These are phyloP conservation scores for Bjerkandera adusta DNA, from an alignment of 1,284 basidiomycete species.

Conservation along the genomic window DNA sequence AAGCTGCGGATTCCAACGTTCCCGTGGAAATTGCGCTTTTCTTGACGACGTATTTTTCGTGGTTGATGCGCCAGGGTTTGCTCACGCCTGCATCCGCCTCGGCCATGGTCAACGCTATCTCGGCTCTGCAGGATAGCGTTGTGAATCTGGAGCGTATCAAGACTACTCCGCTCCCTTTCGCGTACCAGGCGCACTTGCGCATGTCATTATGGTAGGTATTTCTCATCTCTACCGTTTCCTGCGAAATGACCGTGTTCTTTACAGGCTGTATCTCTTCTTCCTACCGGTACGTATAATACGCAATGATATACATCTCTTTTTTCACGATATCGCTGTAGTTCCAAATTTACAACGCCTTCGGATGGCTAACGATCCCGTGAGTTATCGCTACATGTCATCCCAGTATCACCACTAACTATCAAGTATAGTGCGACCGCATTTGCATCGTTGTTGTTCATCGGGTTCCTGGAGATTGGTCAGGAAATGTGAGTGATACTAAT, in stretches of 20 bases:
- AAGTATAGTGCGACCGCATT: slow-evolving; percentile 45
- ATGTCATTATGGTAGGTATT: slow-evolving; percentile 60
- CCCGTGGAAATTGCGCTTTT: slow-evolving; percentile 61
- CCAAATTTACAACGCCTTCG: slow-evolving; percentile 50
- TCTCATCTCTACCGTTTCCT: no score
- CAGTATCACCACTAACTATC: no score
- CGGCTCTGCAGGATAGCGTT: slow-evolving; percentile 51
- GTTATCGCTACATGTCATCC: no score
- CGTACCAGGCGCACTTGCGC: slow-evolving; percentile 63
- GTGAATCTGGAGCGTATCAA: slow-evolving; percentile 58
- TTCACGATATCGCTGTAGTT: slow-evolving; percentile 40
- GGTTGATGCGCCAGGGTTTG: slow-evolving; percentile 40
- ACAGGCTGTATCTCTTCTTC: slow-evolving; percentile 62
- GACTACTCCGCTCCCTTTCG: slow-evolving; percentile 62
- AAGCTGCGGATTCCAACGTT: slow-evolving; percentile 56
- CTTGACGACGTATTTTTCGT: slow-evolving; percentile 51
- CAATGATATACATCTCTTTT: no score
- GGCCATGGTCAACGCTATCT: slow-evolving; percentile 44
- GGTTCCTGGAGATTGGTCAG: slow-evolving; percentile 69
- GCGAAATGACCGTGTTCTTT: no score
- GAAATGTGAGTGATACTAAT: slow-evolving; percentile 44
- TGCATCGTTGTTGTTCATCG: slow-evolving; percentile 56
- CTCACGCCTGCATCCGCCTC: slow-evolving; percentile 51
- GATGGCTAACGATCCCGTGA: slow-evolving; percentile 51
- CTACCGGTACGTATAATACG: slow-evolving; percentile 43